phyloP scores from a whole-genome alignment of 371 early-diverging fungal genomes.

The Gilbertella persicaria region DNA sequence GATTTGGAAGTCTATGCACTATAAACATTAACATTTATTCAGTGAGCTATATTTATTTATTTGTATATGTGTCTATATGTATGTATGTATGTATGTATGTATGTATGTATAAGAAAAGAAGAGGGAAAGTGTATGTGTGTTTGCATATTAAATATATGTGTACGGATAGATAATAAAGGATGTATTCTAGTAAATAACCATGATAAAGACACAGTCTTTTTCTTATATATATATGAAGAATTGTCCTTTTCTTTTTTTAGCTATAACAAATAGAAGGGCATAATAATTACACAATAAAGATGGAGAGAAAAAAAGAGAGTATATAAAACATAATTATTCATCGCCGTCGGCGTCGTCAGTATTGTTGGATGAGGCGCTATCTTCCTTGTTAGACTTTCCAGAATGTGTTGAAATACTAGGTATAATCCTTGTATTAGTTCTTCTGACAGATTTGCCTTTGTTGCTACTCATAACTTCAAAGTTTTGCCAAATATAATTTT shows the following conservation, averaged over 20 bases:
- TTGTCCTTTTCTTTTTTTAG: background rate
- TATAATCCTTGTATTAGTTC: constrained; percentile 15
- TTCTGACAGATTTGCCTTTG: constrained; percentile 30
- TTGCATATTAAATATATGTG: background rate
- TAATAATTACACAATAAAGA: background rate
- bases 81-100: background rate
- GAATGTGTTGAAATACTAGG: background rate
- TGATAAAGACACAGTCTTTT: background rate
- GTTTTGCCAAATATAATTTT: constrained; percentile 71
- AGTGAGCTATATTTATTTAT: no score
- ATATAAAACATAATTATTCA: background rate
- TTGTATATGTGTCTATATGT: background rate
- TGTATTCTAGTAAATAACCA: no score
- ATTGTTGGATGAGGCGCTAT: background rate
- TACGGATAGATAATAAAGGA: background rate
- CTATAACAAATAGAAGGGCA: background rate
- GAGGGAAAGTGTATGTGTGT: no score
- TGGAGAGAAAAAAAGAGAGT: background rate
- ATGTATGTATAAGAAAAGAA: background rate
- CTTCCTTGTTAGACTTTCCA: background rate
- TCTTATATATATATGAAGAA: no score
- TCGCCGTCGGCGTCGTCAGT: no score
- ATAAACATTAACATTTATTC: no score
- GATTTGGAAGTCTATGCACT: no score
- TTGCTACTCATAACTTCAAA: constrained; percentile 47